Conservation (phyloP, 106 monocot genomes). For the Xerophyta viscosa region DNA sequence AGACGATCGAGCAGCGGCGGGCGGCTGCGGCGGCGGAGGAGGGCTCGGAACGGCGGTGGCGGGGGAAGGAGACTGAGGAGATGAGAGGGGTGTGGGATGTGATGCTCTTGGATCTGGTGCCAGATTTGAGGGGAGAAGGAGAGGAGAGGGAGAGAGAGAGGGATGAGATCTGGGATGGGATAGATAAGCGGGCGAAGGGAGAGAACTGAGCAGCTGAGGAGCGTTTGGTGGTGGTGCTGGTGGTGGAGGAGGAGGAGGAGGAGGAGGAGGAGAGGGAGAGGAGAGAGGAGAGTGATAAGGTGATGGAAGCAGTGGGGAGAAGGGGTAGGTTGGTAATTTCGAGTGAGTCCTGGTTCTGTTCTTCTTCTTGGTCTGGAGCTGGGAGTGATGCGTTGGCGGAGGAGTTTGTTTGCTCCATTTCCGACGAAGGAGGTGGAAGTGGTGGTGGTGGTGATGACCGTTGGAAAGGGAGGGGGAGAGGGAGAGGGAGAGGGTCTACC, state of each 20-base stretch:
- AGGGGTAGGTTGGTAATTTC: too few relatives aligned
- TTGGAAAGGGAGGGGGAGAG: too few relatives aligned
- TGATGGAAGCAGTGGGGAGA: neutral
- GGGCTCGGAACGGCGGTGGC: constrained; percentile 44
- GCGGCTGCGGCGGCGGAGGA: too few relatives aligned
- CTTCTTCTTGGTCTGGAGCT: neutral
- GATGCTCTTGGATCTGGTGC: constrained; percentile 2
- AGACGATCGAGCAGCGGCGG: constrained; percentile 73
- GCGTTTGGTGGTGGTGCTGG: constrained; percentile 42
- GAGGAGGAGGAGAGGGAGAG: constrained; percentile 11
- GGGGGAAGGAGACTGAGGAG: constrained; percentile 21
- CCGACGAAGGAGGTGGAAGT: too few relatives aligned
- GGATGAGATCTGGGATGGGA: constrained; percentile 18
- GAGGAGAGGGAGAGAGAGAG: constrained; percentile 7
- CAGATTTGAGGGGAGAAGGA: too few relatives aligned
- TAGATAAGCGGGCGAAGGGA: too few relatives aligned
- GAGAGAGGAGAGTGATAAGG: constrained; percentile 25
- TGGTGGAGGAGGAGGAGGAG: constrained; percentile 21
- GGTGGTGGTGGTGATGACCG: too few relatives aligned
- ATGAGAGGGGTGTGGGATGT: constrained; percentile 26
- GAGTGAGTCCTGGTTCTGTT: neutral
- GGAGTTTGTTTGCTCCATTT: too few relatives aligned
- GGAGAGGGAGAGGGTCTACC: too few relatives aligned
- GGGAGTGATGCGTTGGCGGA: too few relatives aligned
- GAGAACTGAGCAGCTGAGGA: constrained; percentile 36